Base-by-base conservation (phyloP, 2,329 filamentous ascomycete genomes). In the Aspergillus pseudoglaucus region DNA sequence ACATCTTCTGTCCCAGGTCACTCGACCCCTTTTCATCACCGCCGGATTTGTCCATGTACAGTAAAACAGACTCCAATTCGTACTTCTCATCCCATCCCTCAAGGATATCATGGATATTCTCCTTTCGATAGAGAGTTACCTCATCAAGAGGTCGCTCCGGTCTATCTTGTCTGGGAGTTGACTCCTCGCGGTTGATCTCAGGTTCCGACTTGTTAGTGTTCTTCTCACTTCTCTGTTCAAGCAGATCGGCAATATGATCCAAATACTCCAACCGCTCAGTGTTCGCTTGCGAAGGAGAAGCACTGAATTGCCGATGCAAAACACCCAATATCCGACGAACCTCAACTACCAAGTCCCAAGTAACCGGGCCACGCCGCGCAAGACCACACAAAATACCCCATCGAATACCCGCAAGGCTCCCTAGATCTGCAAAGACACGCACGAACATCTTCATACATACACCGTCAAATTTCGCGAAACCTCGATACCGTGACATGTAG, bases 321-420 rank as follows among this genome's bases (percentile, higher is more conserved):
- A 48, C 44, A 8, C 51, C 57, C 20, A 66, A 38, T 23, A 64
- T 44, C 5, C 62, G 61, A 23, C 59, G 55, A 7, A 60, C 57
- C 47, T 71, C 69, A 15, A 61, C 62, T 2, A 68, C 51, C 23
- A 72, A 62, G 42, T 65, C 58, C 20, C 47, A 59, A 35, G 49
- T 60, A 20, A 64, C 47, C 10, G 63, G 59, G 27, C 62, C 66
- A 2, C 53, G 50, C 23, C 68, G 64, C 23, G 63, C 57, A 20
- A 71, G 54, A n/a, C 59, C 64, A 2, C 66, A 66, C 45, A 70
- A 45, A 37, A 71, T 59, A 43, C 67, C 69, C 69, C 69, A 72
- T 43, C 68, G 66, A 2, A 70, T 52, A 2, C 69, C 69, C n/a
- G 59, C 56, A 6, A 65, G 46, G 27, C 68, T 61, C 4, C 59